phyloP scores from a whole-genome alignment of 306 rosid species.

The Arachis hypogaea region DNA sequence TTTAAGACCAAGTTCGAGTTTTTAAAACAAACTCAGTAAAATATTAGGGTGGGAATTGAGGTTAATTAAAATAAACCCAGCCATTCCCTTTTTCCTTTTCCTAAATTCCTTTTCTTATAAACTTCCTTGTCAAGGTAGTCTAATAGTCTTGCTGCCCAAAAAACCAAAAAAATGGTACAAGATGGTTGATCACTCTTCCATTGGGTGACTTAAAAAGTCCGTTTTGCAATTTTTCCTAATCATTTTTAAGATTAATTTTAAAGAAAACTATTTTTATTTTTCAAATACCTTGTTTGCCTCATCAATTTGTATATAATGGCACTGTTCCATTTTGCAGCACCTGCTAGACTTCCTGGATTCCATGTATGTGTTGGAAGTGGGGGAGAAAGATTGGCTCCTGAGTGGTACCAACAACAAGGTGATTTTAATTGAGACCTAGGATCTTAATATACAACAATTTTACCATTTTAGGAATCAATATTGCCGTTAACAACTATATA shows the following conservation, averaged over 20 bases:
- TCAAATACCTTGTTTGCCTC: conserved; percentile 25
- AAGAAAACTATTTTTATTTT: conserved; percentile 7
- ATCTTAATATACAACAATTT: conserved; percentile 11
- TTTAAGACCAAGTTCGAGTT: too few relatives aligned
- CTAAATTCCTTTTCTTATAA: not conserved
- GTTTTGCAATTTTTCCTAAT: conserved; percentile 6
- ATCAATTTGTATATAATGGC: conserved; percentile 9
- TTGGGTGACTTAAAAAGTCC: not conserved
- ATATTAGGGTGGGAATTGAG: too few relatives aligned
- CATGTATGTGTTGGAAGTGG: conserved; percentile 95
- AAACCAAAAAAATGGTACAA: not conserved
- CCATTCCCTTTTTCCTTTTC: not conserved
- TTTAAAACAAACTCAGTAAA: too few relatives aligned
- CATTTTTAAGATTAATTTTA: not conserved
- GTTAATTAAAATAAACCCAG: too few relatives aligned
- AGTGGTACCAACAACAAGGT: conserved; percentile 92
- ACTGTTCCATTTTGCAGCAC: conserved; percentile 65
- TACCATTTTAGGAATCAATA: conserved; percentile 20
- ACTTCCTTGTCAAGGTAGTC: conserved; percentile 10
- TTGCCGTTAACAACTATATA: conserved; percentile 11
- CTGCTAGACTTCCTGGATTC: conserved; percentile 99
- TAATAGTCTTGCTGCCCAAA: too few relatives aligned
- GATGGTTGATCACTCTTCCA: not conserved
- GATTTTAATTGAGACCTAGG: conserved; percentile 30
- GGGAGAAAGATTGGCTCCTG: conserved; percentile 88